Base-by-base conservation (phyloP, 495 filamentous ascomycete species). In the Tuber microsphaerosporum region DNA sequence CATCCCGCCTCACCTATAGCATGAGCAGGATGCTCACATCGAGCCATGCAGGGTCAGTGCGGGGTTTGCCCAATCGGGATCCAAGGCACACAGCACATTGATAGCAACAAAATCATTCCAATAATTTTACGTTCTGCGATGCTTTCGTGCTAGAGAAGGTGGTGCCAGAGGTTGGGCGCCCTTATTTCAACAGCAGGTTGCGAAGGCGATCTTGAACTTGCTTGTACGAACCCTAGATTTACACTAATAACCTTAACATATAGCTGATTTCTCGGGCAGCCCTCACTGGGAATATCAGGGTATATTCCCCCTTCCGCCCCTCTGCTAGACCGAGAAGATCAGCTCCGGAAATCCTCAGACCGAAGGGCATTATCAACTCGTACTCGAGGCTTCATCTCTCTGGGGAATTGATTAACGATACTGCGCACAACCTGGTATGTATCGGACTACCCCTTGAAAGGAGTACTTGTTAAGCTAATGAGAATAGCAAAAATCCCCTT, bases 221-320 rank as follows among this genome's bases (percentile, higher is more conserved):
- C 8, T 61, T 16, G 22, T 12, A 14, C 22, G 22, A 56, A 14
- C 1, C 51, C n/a, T 61, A 26, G 22, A 14, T n/a, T 65, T 34
- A 4, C 56, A 3, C 2, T 34, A 17, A 34, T 26, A 7, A 26
- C 0, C 8, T 34, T 65, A 1, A 1, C 2, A 5, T 10, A n/a
- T 5, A 0, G 8, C 0, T 0, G 22, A n/a, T 14, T 61, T 26
- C 51, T 4, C n/a, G 4, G n/a, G 22, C 0, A 2, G 26, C 4
- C 14, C 31, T 34, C 14, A 34, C 3, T 26, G 31, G 5, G 56
- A 8, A 31, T 65, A 34, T 34, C 1, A 34, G 14, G 4, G 34
- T 34, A 65, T 65, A 65, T 65, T 34, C 26, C 26, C 56, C 26
- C 14, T 34, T 16, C 56, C 56, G 2, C 2, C 56, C 4, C 26